Evolutionary conservation across 306 rosid genomes (phyloP).

Genomic region (Dryas drummondii): DNA sequence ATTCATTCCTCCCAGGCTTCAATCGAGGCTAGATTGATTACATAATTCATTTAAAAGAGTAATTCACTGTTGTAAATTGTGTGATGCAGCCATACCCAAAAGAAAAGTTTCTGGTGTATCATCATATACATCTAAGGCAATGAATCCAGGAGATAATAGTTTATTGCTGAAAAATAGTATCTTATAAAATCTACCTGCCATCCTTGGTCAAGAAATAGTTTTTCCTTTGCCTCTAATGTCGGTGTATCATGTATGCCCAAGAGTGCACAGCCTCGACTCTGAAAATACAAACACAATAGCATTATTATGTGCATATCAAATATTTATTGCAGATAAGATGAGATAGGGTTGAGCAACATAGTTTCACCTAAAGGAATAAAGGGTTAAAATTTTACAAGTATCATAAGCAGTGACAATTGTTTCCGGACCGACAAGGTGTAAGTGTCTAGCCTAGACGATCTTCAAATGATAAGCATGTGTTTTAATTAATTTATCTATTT

Average conservation of each 20-base stretch:
- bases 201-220: constrained; percentile 78
- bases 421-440: not conserved
- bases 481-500: not conserved
- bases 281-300: too few relatives aligned
- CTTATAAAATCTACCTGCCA: constrained; percentile 64
- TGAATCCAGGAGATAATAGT: not conserved
- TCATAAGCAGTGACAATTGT: not conserved
- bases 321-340: too few relatives aligned
- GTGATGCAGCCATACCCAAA: not conserved
- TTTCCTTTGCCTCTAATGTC: constrained; percentile 83
- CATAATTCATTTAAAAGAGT: not conserved
- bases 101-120: not conserved
- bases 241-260: too few relatives aligned
- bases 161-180: constrained; percentile 2
- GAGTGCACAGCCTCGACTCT: too few relatives aligned
- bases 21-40: not conserved
- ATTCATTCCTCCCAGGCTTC: not conserved
- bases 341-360: not conserved
- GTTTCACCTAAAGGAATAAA: not conserved
- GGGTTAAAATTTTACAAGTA: not conserved
- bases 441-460: not conserved
- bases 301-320: too few relatives aligned
- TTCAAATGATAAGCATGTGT: not conserved
- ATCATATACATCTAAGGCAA: not conserved
- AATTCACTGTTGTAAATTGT: not conserved